Evolutionary conservation across 306 rosid species (phyloP), one percentile per base, ranked within the genome.

Genomic region (Quercus bicolor): DNA sequence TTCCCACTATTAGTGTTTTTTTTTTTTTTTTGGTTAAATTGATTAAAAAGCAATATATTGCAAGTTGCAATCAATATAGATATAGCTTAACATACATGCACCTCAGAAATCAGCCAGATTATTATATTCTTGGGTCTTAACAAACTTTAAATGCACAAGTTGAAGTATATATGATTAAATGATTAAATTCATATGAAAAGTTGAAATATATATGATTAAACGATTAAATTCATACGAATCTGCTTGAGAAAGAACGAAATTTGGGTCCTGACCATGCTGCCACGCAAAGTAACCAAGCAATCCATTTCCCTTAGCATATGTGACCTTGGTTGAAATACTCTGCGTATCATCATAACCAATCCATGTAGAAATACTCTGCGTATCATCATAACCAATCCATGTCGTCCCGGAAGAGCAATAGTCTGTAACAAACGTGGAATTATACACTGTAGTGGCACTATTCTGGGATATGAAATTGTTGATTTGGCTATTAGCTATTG

Each of bases 301-400:
- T 1, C 59, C 81, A 52, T 52, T 77, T 24, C 19, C 48, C 48
- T 86, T 86, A 1, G 84, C 87, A 74, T 86, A 86, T 2, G 69
- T 15, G 69, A 86, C 85, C 76, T 86, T 80, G 31, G 75, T 29
- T 8, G 72, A 45, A 4, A 83, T 70, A 65, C 82, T 82, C 72
- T 77, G 45, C 4, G 75, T 79, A 19, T 83, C 89, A 77, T 83
- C 87, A 48, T 77, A 86, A 20, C 87, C 87, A 34, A 86, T 86
- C 89, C 89, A 86, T 16, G 79, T 29, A 12, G 72, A 45, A 4
- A 83, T 70, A 65, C 82, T 82, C 72, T 77, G 45, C 4, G 75
- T 79, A 19, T 83, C 89, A 77, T 83, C 87, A 48, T 77, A 86
- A 20, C 87, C 87, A 34, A 86, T 86, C 89, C 89, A 86, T 16